Percentiles rank a stretch among this genome's conserved stretches.
phyloP scores from a whole-genome alignment of 2,329 filamentous ascomycete genomes.

The Aurifilum marmelostoma region DNA sequence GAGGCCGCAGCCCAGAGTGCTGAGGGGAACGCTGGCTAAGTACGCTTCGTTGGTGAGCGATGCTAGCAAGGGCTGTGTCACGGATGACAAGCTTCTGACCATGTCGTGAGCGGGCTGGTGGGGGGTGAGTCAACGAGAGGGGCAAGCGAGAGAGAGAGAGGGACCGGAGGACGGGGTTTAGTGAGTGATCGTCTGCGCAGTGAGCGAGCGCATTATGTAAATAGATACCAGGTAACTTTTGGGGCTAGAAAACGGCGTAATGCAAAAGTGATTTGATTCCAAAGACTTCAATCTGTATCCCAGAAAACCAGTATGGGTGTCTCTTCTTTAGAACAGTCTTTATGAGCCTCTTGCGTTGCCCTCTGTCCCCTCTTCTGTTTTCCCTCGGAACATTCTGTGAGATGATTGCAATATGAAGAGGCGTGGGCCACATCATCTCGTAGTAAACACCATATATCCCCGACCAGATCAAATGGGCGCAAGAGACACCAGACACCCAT shows the following conservation, averaged over 20 bases:
- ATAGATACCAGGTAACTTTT: slow-evolving; percentile 27
- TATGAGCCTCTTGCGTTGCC: no score
- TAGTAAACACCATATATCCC: background rate
- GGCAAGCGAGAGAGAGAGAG: background rate
- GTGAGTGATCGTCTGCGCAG: background rate
- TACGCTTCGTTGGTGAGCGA: slow-evolving; percentile 65
- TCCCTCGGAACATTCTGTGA: background rate
- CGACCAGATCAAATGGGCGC: background rate
- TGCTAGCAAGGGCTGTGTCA: slow-evolving; percentile 63
- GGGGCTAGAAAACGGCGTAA: slow-evolving; percentile 26
- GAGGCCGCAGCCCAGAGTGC: slow-evolving; percentile 60
- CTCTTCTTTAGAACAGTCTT: background rate
- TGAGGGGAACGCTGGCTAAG: slow-evolving; percentile 70
- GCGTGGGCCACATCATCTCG: background rate
- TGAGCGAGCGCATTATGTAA: background rate
- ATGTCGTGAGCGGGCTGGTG: slow-evolving; percentile 16
- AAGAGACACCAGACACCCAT: slow-evolving; percentile 23
- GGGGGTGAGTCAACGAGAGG: no score
- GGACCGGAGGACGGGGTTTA: no score
- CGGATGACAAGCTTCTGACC: slow-evolving; percentile 44
- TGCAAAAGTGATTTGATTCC: slow-evolving; percentile 20
- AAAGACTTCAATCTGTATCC: background rate
- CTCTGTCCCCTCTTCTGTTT: background rate
- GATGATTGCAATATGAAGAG: background rate
- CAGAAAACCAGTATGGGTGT: background rate